These are phyloP conservation scores for Thalassiosira hispida DNA, from an alignment of 352 stramenopile genomes.

Conservation along the genomic window DNA sequence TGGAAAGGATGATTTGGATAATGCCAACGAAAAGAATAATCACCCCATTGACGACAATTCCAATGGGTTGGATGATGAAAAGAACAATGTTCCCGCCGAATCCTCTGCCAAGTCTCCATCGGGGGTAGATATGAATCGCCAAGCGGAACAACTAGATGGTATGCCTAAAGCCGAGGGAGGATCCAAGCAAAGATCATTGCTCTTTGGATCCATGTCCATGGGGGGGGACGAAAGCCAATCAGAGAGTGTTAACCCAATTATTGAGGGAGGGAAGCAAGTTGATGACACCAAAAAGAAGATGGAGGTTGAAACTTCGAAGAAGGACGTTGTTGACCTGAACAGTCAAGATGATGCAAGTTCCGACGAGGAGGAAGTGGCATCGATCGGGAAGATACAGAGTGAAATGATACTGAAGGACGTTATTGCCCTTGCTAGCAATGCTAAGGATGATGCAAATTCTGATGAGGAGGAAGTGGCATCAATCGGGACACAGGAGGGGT, in stretches of 20 bases:
- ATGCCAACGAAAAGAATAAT: neutral
- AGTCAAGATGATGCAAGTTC: neutral
- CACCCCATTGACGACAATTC: neutral
- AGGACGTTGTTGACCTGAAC: neutral
- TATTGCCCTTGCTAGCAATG: too few relatives aligned
- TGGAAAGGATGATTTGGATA: neutral
- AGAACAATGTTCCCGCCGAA: neutral
- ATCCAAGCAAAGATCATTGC: too few relatives aligned
- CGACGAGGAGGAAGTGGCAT: neutral
- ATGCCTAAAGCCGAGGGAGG: too few relatives aligned
- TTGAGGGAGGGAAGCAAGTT: neutral
- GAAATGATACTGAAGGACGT: too few relatives aligned
- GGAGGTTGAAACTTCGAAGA: neutral
- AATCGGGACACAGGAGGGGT: too few relatives aligned
- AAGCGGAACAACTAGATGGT: neutral
- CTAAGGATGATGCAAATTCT: conserved; percentile 2
- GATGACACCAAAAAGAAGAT: too few relatives aligned
- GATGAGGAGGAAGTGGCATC: neutral
- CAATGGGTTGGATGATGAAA: neutral
- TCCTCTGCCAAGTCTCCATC: neutral
- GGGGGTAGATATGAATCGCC: neutral
- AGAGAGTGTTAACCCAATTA: neutral
- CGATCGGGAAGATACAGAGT: neutral
- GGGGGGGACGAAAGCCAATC: neutral
- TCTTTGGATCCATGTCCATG: neutral